These are phyloP conservation scores for Ascochyta viciae-villosae DNA, from an alignment of 2,329 filamentous ascomycete species.

Conservation along the genomic window DNA sequence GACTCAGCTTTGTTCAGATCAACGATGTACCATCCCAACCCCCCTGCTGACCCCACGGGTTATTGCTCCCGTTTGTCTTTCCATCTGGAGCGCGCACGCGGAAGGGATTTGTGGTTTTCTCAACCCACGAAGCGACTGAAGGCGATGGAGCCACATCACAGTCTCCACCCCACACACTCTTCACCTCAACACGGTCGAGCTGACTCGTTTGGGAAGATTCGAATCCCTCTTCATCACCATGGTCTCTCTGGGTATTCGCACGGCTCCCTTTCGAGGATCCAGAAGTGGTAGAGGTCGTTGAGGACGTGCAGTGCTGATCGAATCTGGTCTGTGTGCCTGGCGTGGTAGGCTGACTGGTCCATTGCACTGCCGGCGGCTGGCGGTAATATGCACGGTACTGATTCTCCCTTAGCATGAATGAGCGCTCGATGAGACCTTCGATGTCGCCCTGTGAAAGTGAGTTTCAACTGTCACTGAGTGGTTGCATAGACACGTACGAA, in stretches of 20 bases:
- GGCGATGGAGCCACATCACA: neutral
- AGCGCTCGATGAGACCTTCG: conserved; percentile 26
- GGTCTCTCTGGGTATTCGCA: neutral
- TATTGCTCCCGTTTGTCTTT: neutral
- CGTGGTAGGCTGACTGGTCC: neutral
- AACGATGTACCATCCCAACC: neutral
- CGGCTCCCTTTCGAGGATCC: neutral
- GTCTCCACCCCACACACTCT: neutral
- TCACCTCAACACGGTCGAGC: neutral
- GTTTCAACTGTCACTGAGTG: neutral
- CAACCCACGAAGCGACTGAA: neutral
- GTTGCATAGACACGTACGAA: conserved; percentile 16
- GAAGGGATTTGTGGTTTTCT: neutral
- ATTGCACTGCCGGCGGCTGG: conserved; percentile 12
- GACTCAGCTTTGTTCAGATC: neutral
- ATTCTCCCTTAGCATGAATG: conserved; percentile 27
- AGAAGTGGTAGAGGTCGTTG: neutral
- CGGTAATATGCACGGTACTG: conserved; percentile 19
- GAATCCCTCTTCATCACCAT: neutral
- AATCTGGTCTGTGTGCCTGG: neutral
- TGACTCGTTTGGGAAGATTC: neutral
- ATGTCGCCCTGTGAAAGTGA: conserved; percentile 22
- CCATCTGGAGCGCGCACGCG: neutral
- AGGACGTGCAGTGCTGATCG: neutral
- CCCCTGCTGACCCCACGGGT: neutral